Evolutionary conservation across 2,329 filamentous ascomycete genomes (phyloP).

Genomic region (Geosmithia flava): DNA sequence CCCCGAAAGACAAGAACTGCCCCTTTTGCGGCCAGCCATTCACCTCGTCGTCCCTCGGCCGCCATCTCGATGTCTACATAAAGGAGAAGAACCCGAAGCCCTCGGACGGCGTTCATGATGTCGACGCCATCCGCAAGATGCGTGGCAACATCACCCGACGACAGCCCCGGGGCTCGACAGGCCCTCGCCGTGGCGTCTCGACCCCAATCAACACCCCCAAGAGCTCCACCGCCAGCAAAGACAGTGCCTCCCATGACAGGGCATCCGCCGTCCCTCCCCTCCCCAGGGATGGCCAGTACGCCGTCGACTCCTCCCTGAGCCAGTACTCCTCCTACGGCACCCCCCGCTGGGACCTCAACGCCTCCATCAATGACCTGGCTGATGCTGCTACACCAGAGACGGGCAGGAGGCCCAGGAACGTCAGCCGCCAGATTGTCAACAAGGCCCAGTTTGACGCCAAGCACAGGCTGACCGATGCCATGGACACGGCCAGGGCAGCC

Average conservation of each 20-base stretch:
- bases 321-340: conserved; percentile 35
- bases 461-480: conserved; percentile 53
- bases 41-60: conserved; percentile 84
- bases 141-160: conserved; percentile 77
- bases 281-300: conserved; percentile 27
- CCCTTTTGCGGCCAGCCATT: conserved; percentile 83
- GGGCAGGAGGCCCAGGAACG: conserved; percentile 23
- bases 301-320: conserved; percentile 35
- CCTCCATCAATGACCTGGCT: conserved; percentile 65
- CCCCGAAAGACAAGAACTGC: conserved; percentile 72
- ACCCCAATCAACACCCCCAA: conserved; percentile 41
- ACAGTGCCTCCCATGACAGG: conserved; percentile 14
- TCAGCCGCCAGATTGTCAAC: conserved; percentile 38
- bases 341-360: conserved; percentile 57
- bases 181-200: conserved; percentile 41
- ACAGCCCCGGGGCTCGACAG: conserved; percentile 57
- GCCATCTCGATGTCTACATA: conserved; percentile 89
- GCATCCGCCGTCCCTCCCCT: conserved; percentile 5
- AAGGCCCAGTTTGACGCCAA: conserved; percentile 53
- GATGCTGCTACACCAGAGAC: conserved; percentile 13
- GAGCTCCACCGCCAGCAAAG: conserved; percentile 26
- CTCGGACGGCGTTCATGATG: conserved; percentile 77
- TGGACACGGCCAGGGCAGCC: conserved; percentile 70
- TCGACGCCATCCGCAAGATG: conserved; percentile 76
- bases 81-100: conserved; percentile 86